Percentiles rank a stretch among this genome's conserved stretches.
These are phyloP conservation scores for Globisporangium yorkense DNA, from an alignment of 352 stramenopile genomes.

Conservation along the genomic window DNA sequence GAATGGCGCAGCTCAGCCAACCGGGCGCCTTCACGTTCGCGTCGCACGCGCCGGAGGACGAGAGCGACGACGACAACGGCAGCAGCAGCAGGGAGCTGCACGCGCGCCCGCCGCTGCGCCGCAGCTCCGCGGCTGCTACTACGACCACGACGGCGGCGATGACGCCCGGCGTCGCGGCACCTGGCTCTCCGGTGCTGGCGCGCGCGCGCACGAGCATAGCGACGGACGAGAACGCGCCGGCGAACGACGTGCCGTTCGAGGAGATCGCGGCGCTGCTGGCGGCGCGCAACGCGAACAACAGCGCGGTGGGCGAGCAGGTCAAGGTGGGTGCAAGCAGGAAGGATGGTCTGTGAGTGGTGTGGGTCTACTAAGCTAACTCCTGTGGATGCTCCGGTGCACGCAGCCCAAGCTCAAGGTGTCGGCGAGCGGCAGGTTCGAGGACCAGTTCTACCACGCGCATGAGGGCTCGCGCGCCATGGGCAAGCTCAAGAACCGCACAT, in stretches of 20 bases:
- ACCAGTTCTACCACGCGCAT: conserved; percentile 84
- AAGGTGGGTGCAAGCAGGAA: conserved; percentile 5
- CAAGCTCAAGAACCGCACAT: conserved; percentile 68
- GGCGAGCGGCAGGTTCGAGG: conserved; percentile 75
- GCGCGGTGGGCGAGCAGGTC: conserved; percentile 11
- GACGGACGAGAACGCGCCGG: conserved; percentile 15
- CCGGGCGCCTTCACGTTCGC: conserved; percentile 11
- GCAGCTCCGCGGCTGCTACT: neutral
- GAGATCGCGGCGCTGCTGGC: conserved; percentile 15
- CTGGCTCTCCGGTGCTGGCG: conserved; percentile 3
- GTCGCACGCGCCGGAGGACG: conserved; percentile 3
- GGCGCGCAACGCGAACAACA: neutral
- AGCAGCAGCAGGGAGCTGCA: neutral
- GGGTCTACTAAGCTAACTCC: neutral
- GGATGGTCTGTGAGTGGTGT: neutral
- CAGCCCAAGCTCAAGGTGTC: conserved; percentile 74
- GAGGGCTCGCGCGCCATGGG: conserved; percentile 76
- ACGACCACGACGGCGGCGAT: neutral
- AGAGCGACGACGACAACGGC: neutral
- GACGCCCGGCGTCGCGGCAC: neutral
- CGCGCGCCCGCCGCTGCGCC: neutral
- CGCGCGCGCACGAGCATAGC: conserved; percentile 10
- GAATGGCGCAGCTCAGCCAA: neutral
- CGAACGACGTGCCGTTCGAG: conserved; percentile 17
- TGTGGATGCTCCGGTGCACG: neutral